A percentile compares a stretch with the other conserved stretches of the same genome.
These are phyloP conservation scores for Amanita fuliginea DNA, from an alignment of 768 basidiomycete species.

Conservation along the genomic window DNA sequence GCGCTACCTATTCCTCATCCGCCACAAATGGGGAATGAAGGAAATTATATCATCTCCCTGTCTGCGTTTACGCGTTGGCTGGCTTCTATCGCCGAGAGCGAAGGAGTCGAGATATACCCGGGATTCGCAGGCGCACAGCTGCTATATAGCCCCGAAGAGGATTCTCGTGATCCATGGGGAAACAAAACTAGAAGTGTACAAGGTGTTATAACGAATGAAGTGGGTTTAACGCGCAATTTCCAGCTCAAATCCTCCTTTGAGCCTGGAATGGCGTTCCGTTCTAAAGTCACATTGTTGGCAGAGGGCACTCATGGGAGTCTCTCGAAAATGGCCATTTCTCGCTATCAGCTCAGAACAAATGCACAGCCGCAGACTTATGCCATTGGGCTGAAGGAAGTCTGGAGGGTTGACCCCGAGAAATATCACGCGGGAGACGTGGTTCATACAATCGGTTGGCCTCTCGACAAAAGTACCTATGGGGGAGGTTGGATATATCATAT, in stretches of 20 bases:
- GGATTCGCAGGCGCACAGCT: constrained; percentile 91
- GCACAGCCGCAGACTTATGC: constrained; percentile 90
- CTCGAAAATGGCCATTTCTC: constrained; percentile 64
- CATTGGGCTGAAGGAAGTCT: constrained; percentile 94
- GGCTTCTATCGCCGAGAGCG: constrained; percentile 66
- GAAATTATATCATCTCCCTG: constrained; percentile 89
- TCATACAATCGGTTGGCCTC: constrained; percentile 92
- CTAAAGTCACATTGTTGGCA: constrained; percentile 84
- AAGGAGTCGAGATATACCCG: constrained; percentile 92
- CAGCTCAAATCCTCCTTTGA: constrained; percentile 82
- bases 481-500: constrained; percentile 96
- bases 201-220: constrained; percentile 89
- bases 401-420: constrained; percentile 63
- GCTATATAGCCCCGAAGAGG: constrained; percentile 49
- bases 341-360: constrained; percentile 62
- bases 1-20: constrained; percentile 88
- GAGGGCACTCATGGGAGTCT: constrained; percentile 94
- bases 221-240: constrained; percentile 73
- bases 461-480: constrained; percentile 76
- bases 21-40: constrained; percentile 90
- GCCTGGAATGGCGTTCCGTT: constrained; percentile 92
- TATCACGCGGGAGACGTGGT: constrained; percentile 74
- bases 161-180: constrained; percentile 29
- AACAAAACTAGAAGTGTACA: constrained; percentile 39
- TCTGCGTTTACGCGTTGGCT: constrained; percentile 89